Evolutionary conservation across 352 stramenopile genomes (phyloP).

Genomic region (Blastocystis hominis): DNA sequence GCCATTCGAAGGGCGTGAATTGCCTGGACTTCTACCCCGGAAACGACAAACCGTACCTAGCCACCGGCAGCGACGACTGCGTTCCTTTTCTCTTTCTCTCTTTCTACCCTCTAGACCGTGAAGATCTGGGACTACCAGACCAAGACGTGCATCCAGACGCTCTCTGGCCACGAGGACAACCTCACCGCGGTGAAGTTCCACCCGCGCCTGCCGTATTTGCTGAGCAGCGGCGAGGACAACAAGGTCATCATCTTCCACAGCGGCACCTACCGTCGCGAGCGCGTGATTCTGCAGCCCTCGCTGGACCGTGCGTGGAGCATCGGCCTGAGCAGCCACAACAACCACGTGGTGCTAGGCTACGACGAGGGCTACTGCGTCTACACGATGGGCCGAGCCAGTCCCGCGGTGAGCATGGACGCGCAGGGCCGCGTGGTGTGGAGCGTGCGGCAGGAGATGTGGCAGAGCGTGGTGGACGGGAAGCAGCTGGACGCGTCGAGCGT

Average conservation of each 20-base stretch:
- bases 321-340: background rate
- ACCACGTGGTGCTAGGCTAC: constrained; percentile 64
- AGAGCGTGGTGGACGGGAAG: background rate
- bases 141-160: constrained; percentile 91
- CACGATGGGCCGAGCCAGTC: constrained; percentile 88
- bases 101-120: constrained; percentile 68
- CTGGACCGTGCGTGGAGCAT: constrained; percentile 11
- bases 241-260: constrained; percentile 17
- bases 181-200: constrained; percentile 93
- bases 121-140: constrained; percentile 99
- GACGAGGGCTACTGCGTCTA: constrained; percentile 86
- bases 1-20: constrained; percentile 92
- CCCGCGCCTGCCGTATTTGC: constrained; percentile 90
- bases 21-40: constrained; percentile 96
- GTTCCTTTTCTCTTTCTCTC: background rate
- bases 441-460: constrained; percentile 87
- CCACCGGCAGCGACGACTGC: constrained; percentile 82
- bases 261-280: constrained; percentile 19
- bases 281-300: constrained; percentile 12
- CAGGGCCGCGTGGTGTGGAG: constrained; percentile 92
- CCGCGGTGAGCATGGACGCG: constrained; percentile 90
- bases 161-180: constrained; percentile 97
- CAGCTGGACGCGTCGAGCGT: background rate
- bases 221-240: constrained; percentile 87
- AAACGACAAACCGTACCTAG: constrained; percentile 93